Conservation (phyloP, 2,329 filamentous ascomycete species). For the Fusarium sp. region DNA sequence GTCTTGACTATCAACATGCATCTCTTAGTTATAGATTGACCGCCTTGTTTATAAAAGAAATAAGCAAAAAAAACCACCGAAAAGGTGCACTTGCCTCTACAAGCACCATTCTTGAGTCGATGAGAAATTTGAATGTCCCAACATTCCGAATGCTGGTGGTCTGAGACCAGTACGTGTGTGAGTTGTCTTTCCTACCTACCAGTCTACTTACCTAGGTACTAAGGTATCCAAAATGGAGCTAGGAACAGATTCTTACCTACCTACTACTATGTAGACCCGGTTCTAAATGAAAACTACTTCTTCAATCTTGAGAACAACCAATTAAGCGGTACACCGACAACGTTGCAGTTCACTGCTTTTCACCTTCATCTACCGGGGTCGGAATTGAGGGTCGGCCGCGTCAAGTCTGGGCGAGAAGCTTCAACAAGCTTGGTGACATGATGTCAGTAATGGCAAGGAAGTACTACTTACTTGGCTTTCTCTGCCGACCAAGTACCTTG, state of each 20-base stretch:
- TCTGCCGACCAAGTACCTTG: conserved; percentile 25
- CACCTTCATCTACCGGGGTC: conserved; percentile 13
- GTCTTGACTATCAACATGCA: conserved; percentile 22
- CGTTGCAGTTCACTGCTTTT: conserved; percentile 1
- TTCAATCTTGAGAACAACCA: neutral
- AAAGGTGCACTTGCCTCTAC: conserved; percentile 1
- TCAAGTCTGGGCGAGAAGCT: conserved; percentile 20
- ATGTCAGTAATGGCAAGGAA: conserved; percentile 36
- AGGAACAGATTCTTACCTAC: neutral
- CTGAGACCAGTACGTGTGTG: conserved; percentile 14
- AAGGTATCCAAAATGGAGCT: conserved; percentile 3
- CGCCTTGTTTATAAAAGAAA: conserved; percentile 25
- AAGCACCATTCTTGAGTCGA: conserved; percentile 10
- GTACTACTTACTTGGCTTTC: conserved; percentile 16
- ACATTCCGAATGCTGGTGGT: conserved; percentile 17
- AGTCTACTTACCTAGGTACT: too few species aligned
- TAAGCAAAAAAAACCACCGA: conserved; percentile 11
- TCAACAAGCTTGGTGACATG: conserved; percentile 40
- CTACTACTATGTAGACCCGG: neutral
- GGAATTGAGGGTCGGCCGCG: conserved; percentile 21
- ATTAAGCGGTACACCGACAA: conserved; percentile 30
- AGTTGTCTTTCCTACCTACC: conserved; percentile 17
- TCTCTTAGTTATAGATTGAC: conserved; percentile 18
- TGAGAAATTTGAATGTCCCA: neutral
- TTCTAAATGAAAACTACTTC: neutral